phyloP scores from a whole-genome alignment of 1,284 basidiomycete species.

The Pascua sp. region DNA sequence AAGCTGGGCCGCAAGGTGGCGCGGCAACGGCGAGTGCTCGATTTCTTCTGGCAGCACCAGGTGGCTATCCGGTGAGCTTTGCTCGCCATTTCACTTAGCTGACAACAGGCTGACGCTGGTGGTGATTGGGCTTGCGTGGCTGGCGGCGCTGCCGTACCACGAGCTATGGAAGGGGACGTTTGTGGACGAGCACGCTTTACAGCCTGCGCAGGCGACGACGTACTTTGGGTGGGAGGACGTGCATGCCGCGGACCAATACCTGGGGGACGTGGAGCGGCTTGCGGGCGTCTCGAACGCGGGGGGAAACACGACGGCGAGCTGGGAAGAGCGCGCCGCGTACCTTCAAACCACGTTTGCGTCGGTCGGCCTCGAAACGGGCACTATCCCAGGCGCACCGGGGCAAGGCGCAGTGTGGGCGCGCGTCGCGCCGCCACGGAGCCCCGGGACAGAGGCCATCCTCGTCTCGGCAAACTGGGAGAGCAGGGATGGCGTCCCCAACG shows the following conservation, averaged over 20 bases:
- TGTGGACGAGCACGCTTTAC: constrained; percentile 89
- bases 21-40: constrained; percentile 5
- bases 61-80: constrained; percentile 5
- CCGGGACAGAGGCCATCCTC: constrained; percentile 86
- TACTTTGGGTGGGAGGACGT: constrained; percentile 88
- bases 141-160: constrained; percentile 64
- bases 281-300: constrained; percentile 43
- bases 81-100: neutral
- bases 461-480: constrained; percentile 86
- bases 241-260: constrained; percentile 71
- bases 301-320: constrained; percentile 57
- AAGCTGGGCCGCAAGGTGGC: constrained; percentile 7
- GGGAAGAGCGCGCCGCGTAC: constrained; percentile 53
- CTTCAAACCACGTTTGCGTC: constrained; percentile 20
- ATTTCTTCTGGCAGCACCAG: constrained; percentile 3
- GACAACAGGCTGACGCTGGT: constrained; percentile 51
- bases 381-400: constrained; percentile 15
- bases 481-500: constrained; percentile 57
- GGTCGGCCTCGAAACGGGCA: constrained; percentile 24
- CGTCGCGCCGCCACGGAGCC: constrained; percentile 74
- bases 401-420: constrained; percentile 67
- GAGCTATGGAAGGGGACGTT: constrained; percentile 67
- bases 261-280: constrained; percentile 65
- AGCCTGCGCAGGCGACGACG: constrained; percentile 81
- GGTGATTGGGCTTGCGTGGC: constrained; percentile 66